These are phyloP conservation scores for Pestalotiopsis sp. DNA, from an alignment of 2,329 filamentous ascomycete genomes.

Conservation along the genomic window DNA sequence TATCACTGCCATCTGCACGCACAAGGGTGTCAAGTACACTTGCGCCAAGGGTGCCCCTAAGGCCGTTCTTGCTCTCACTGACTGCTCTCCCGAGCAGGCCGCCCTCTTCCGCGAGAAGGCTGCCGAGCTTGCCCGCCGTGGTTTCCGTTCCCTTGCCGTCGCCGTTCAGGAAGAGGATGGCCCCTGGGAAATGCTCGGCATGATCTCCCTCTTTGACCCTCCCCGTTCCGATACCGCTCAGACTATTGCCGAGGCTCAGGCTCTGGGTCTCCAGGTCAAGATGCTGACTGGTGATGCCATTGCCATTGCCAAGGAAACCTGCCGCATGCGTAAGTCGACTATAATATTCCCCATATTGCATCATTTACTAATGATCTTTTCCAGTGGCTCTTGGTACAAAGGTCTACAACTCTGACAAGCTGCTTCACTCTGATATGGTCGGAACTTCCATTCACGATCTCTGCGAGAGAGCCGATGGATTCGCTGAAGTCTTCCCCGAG, in stretches of 20 bases:
- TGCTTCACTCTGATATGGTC: conserved; percentile 70
- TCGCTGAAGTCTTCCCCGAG: conserved; percentile 74
- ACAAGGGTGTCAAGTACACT: conserved; percentile 68
- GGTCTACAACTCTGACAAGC: conserved; percentile 74
- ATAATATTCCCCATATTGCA: background rate
- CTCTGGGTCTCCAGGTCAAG: conserved; percentile 73
- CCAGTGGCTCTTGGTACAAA: conserved; percentile 67
- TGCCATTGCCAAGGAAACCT: conserved; percentile 75
- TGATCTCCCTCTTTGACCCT: conserved; percentile 76
- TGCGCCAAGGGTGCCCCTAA: conserved; percentile 76
- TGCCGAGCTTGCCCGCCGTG: conserved; percentile 71
- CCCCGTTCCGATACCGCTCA: conserved; percentile 74
- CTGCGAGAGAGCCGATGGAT: conserved; percentile 73
- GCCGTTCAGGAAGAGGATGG: conserved; percentile 73
- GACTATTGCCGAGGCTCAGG: conserved; percentile 72
- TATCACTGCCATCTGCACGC: conserved; percentile 67
- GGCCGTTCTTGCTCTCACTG: conserved; percentile 67
- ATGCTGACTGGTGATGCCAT: conserved; percentile 78
- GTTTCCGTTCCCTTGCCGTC: conserved; percentile 76
- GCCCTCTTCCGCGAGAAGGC: conserved; percentile 70
- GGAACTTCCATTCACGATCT: conserved; percentile 71
- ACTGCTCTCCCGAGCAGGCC: conserved; percentile 65
- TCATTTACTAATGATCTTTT: background rate
- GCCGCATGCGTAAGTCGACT: conserved; percentile 57
- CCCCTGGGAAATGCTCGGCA: conserved; percentile 71